A percentile compares a stretch with the other conserved stretches of the same genome.
These are phyloP conservation scores for Daedaleopsis sinensis DNA, from an alignment of 768 basidiomycete species.

Conservation along the genomic window DNA sequence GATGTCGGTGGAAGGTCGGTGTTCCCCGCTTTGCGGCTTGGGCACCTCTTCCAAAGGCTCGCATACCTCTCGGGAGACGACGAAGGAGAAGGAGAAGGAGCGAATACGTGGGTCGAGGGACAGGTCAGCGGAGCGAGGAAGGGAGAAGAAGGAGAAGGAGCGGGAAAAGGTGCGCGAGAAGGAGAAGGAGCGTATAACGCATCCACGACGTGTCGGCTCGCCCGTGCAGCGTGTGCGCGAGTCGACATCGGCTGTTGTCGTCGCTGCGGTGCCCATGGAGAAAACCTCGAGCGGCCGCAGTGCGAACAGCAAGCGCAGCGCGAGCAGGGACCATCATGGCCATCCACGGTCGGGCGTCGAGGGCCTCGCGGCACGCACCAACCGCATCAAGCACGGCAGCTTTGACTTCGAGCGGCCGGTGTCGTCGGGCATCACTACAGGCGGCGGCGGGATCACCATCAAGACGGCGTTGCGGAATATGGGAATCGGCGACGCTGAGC, in stretches of 20 bases:
- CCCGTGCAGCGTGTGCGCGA: slow-evolving; percentile 27
- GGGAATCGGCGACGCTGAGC: slow-evolving; percentile 17
- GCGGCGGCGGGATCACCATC: slow-evolving; percentile 17
- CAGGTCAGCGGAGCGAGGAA: slow-evolving; percentile 26
- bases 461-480: slow-evolving; percentile 25
- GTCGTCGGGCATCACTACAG: slow-evolving; percentile 17
- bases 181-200: slow-evolving; percentile 30
- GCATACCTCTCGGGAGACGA: slow-evolving; percentile 24
- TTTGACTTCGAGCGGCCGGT: slow-evolving; percentile 79
- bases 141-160: slow-evolving; percentile 17
- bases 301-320: slow-evolving; percentile 25
- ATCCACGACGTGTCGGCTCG: slow-evolving; percentile 28
- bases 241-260: slow-evolving; percentile 19
- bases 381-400: slow-evolving; percentile 63
- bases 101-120: slow-evolving; percentile 16
- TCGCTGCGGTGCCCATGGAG: slow-evolving; percentile 27
- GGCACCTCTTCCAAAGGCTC: slow-evolving; percentile 25
- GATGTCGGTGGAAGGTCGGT: slow-evolving; percentile 32
- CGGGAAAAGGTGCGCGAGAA: slow-evolving; percentile 17
- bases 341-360: slow-evolving; percentile 17
- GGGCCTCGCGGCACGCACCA: slow-evolving; percentile 15
- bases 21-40: slow-evolving; percentile 37
- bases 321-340: slow-evolving; percentile 20
- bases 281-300: slow-evolving; percentile 29
- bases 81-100: slow-evolving; percentile 31